phyloP scores from a whole-genome alignment of 768 basidiomycete genomes.

The Lanmaoa pseudosensibilis region DNA sequence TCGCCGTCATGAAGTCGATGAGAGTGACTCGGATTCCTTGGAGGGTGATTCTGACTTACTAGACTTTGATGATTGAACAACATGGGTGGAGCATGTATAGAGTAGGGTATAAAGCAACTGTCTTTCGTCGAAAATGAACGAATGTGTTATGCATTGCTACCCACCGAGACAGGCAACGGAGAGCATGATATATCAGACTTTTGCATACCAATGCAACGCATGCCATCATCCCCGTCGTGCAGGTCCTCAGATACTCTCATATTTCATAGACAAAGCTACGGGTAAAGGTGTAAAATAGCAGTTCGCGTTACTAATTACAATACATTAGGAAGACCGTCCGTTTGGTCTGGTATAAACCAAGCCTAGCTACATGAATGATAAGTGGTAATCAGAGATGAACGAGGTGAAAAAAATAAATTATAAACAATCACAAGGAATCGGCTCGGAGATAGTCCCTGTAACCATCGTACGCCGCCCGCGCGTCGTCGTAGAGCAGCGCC shows the following conservation, averaged over 20 bases:
- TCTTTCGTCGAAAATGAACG: background rate
- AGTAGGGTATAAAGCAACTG: background rate
- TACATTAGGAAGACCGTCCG: background rate
- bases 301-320: background rate
- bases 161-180: background rate
- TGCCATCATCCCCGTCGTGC: no score
- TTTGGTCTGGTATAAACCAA: background rate
- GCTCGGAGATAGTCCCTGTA: slow-evolving; percentile 13
- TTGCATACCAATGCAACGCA: no score
- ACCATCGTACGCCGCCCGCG: slow-evolving; percentile 13
- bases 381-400: background rate
- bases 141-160: background rate
- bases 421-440: background rate
- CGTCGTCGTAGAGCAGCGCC: slow-evolving; percentile 10
- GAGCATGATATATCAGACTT: no score
- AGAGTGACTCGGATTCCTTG: background rate
- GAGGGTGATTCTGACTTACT: no score
- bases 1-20: background rate
- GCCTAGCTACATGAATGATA: background rate
- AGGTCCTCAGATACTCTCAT: no score
- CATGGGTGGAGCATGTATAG: background rate
- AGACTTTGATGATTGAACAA: background rate
- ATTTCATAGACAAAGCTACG: no score
- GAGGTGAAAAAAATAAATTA: background rate
- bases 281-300: no score